Evolutionary conservation across 2,329 filamentous ascomycete genomes (phyloP).

Genomic region (Curvularia sp.): DNA sequence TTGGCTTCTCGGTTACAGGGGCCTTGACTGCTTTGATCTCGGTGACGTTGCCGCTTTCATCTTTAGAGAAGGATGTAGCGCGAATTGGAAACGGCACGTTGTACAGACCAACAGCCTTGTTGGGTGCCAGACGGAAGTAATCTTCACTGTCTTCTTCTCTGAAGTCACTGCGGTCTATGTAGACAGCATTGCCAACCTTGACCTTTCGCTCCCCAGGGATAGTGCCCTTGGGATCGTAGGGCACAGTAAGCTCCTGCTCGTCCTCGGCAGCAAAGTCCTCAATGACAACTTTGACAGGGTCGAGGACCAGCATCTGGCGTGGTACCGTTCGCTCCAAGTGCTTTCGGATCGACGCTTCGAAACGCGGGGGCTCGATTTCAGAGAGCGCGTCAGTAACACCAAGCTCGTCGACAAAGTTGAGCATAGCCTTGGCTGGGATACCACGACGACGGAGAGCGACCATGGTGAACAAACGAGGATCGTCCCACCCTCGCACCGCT

Average conservation of each 20-base stretch:
- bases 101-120: conserved; percentile 76
- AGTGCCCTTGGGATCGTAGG: conserved; percentile 76
- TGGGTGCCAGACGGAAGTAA: conserved; percentile 80
- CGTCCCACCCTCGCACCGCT: conserved; percentile 85
- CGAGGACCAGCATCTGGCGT: conserved; percentile 85
- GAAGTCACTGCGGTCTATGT: conserved; percentile 84
- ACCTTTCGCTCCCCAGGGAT: conserved; percentile 67
- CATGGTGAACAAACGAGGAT: conserved; percentile 87
- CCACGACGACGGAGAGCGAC: conserved; percentile 84
- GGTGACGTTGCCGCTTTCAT: conserved; percentile 69
- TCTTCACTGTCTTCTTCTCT: conserved; percentile 74
- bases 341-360: conserved; percentile 83
- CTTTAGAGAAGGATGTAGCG: conserved; percentile 72
- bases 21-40: conserved; percentile 72
- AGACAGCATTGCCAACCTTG: conserved; percentile 77
- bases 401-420: conserved; percentile 89
- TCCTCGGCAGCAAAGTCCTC: conserved; percentile 75
- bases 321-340: conserved; percentile 90
- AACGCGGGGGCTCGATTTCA: conserved; percentile 80
- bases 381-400: conserved; percentile 85
- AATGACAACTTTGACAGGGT: conserved; percentile 83
- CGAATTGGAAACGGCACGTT: conserved; percentile 74
- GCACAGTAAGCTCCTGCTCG: conserved; percentile 71
- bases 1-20: conserved; percentile 72
- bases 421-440: conserved; percentile 84